Conservation (phyloP, 352 stramenopile genomes). For the Globisporangium viniferum region DNA sequence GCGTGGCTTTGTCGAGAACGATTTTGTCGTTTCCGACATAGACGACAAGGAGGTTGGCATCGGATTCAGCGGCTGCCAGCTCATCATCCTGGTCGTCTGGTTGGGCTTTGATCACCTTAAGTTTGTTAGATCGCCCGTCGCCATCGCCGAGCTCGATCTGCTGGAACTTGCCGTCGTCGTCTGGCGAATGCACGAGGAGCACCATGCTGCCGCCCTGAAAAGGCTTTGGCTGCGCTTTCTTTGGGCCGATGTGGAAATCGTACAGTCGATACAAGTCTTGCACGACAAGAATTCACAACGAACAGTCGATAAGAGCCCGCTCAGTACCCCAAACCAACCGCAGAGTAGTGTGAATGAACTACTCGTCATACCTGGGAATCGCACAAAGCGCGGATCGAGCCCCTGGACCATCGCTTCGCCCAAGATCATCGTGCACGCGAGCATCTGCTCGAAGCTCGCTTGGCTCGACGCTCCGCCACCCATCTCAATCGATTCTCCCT, state of each 20-base stretch:
- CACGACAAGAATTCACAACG: neutral
- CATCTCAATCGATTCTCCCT: conserved; percentile 27
- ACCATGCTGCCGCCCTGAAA: conserved; percentile 68
- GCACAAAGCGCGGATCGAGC: conserved; percentile 72
- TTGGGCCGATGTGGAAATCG: conserved; percentile 77
- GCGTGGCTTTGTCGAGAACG: conserved; percentile 57
- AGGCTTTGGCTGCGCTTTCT: conserved; percentile 40
- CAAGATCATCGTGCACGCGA: conserved; percentile 83
- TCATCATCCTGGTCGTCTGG: conserved; percentile 16
- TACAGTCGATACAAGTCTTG: conserved; percentile 74
- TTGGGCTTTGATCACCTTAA: conserved; percentile 13
- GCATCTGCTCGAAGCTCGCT: conserved; percentile 76
- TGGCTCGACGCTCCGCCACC: conserved; percentile 68
- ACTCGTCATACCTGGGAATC: conserved; percentile 51
- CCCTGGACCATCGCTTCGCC: conserved; percentile 80
- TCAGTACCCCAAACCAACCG: too few relatives aligned
- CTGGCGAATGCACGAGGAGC: conserved; percentile 53
- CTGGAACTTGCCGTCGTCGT: conserved; percentile 50
- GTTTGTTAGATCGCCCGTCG: conserved; percentile 10
- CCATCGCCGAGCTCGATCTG: conserved; percentile 28
- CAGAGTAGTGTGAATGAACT: neutral
- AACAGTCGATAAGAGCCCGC: neutral
- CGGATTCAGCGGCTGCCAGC: conserved; percentile 21
- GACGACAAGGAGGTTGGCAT: conserved; percentile 55
- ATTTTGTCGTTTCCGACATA: conserved; percentile 69